Evolutionary conservation across 1,139 yeast species (phyloP).

Genomic region (Geotrichum klebahnii): DNA sequence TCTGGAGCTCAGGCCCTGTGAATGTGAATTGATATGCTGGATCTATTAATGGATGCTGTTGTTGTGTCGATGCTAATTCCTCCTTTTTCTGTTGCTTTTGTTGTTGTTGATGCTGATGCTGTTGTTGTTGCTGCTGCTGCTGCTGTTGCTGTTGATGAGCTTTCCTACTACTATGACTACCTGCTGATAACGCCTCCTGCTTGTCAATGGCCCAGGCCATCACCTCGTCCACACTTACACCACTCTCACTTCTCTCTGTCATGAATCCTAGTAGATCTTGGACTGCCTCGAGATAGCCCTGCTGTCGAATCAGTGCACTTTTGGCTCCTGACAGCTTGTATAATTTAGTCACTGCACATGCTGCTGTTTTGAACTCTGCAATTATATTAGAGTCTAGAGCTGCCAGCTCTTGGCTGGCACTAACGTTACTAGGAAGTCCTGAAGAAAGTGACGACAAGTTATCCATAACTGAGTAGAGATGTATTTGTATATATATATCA

Average conservation of each 20-base stretch:
- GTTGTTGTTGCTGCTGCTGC: not conserved
- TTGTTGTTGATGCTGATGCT: not conserved
- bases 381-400: slow-evolving; percentile 11
- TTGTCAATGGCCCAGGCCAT: slow-evolving; percentile 23
- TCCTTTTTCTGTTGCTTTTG: not conserved
- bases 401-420: slow-evolving; percentile 16
- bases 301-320: slow-evolving; percentile 28
- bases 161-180: not conserved
- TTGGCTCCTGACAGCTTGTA: slow-evolving; percentile 31
- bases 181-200: slow-evolving; percentile 12
- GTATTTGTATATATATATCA: slow-evolving; percentile 3
- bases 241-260: slow-evolving; percentile 11
- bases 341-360: slow-evolving; percentile 20
- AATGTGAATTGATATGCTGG: slow-evolving; percentile 3
- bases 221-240: slow-evolving; percentile 16
- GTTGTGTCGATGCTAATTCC: not conserved
- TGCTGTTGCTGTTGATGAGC: slow-evolving; percentile 8
- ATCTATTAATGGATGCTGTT: not conserved
- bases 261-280: slow-evolving; percentile 22
- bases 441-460: slow-evolving; percentile 30
- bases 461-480: slow-evolving; percentile 34
- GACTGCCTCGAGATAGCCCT: slow-evolving; percentile 33
- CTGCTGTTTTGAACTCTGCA: slow-evolving; percentile 22
- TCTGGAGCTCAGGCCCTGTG: not conserved
- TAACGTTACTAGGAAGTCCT: not conserved